A percentile compares a stretch with the other conserved stretches of the same genome.
Conservation (phyloP, 495 filamentous ascomycete genomes). For the Viridothelium virens region DNA sequence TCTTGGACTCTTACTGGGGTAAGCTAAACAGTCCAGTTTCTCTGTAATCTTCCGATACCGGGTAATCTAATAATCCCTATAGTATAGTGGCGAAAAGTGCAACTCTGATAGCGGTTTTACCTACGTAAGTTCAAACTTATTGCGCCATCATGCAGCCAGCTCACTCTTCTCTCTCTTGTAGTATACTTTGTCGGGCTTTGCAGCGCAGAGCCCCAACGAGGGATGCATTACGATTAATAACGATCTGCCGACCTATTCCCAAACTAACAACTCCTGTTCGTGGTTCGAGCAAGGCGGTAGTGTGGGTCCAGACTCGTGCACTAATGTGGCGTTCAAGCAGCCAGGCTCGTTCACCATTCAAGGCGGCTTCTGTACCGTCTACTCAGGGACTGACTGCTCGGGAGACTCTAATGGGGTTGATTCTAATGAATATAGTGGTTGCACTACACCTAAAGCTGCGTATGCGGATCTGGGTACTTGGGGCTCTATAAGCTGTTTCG, state of each 20-base stretch:
- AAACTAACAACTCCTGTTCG: not conserved
- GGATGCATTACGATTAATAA: not conserved
- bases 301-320: conserved; percentile 2
- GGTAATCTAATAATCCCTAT: too few relatives aligned
- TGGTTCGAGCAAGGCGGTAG: conserved; percentile 2
- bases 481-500: conserved; percentile 1
- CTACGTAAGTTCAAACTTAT: not conserved
- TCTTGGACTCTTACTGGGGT: not conserved
- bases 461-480: conserved; percentile 1
- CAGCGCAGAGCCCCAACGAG: not conserved
- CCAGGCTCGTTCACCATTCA: not conserved
- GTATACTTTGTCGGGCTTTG: not conserved
- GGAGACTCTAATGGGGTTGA: not conserved
- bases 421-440: not conserved
- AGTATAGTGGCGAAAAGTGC: not conserved
- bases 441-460: not conserved
- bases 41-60: too few relatives aligned
- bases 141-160: too few relatives aligned
- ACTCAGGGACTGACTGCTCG: conserved; percentile 4
- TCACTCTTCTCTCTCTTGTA: too few relatives aligned
- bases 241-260: conserved; percentile 1
- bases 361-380: conserved; percentile 3
- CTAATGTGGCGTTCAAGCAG: conserved; percentile 3
- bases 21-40: too few relatives aligned
- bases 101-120: not conserved